Evolutionary conservation across 1,284 basidiomycete species (phyloP), one percentile per base, ranked within the genome.

Genomic region (Ustilago trichophora): DNA sequence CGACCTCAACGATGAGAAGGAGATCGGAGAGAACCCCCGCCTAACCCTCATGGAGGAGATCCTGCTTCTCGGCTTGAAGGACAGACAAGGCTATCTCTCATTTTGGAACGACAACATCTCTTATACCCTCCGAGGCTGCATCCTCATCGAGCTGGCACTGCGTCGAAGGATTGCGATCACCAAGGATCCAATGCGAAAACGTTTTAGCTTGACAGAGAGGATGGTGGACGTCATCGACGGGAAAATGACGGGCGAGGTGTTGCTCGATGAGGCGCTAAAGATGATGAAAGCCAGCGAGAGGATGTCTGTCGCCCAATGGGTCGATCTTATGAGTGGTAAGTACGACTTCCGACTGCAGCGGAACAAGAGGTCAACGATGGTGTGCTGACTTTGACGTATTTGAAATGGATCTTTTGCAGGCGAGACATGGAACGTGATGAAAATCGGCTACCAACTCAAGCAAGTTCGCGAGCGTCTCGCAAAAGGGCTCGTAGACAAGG

Each of bases 31-130:
- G 80, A 87, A 90, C 82, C 96, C 95, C 0, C 86, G 87, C 59
- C 84, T 98, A 72, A 98, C 95, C 9, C 87, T 98, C 54, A 92
- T 98, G 91, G 95, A 98, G 84, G 96, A 98, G 84, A 89, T 98
- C 15, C 84, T 98, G 50, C 83, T 98, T 50, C 84, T 98, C 13
- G 95, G 96, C 2, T 84, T 92, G 46, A 93, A 93, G 80, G 92
- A 93, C 83, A 91, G 90, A 77, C 91, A 92, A 47, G 80, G 78
- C 44, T 81, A 80, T 47, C 72, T 81, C 11, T 78, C 77, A 12
- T 80, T 81, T 38, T 81, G 80, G 80, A 81, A 81, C 71, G 80
- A 81, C 66, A 79, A 77, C 52, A 79, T 81, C 57, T 80, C 78
- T 0, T 80, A 78, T 53, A 67, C 77, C 4, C 57, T 81, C 6